Evolutionary conservation across 306 rosid species (phyloP), one percentile per base, ranked within the genome.

Genomic region (Hippophae rhamnoides): DNA sequence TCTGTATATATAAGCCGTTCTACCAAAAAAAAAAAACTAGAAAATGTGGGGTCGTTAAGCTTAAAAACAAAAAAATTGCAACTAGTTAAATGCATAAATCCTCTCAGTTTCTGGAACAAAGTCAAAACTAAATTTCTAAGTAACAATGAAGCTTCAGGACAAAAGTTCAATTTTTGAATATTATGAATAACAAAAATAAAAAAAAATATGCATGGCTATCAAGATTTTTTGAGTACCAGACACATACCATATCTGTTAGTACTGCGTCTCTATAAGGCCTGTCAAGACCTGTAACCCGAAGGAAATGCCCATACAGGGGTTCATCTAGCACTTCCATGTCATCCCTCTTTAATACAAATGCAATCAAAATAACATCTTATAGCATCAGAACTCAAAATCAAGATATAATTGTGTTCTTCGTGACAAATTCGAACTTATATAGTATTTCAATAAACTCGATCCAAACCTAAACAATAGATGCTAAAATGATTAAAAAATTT

Each of bases 281-380:
- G 47, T 77, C 69, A 26, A 70, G 61, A 74, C 86, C 87, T 3
- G 89, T 85, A 47, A 78, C 74, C 69, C 81, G 74, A 44, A 88
- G 75, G 72, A 80, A 88, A 74, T 79, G 66, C 62, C 86, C 82
- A 77, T 85, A 88, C 31, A 88, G 88, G 1, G 96, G 94, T 64
- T 85, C 94, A 72, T 85, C 96, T 27, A 85, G 81, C 68, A 82
- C 90, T 76, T 88, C 90, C 12, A 71, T 69, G 69, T 88, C 94
- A 67, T 85, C 84, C 71, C 96, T 85, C 96, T 88, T 13, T 7
- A 43, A n/a, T 31, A 31, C 6, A 31, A 13, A 63, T 52, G 50
- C 10, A 52, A 64, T 58, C 9, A 47, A 71, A 43, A 66, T 43
- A 43, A 58, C 13, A 10, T 27, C 9, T 12, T 49, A 10, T 6